Percentiles rank a stretch among this genome's conserved stretches.
phyloP scores from a whole-genome alignment of 73 alveolate species.

The Symbiodinium pilosum region DNA sequence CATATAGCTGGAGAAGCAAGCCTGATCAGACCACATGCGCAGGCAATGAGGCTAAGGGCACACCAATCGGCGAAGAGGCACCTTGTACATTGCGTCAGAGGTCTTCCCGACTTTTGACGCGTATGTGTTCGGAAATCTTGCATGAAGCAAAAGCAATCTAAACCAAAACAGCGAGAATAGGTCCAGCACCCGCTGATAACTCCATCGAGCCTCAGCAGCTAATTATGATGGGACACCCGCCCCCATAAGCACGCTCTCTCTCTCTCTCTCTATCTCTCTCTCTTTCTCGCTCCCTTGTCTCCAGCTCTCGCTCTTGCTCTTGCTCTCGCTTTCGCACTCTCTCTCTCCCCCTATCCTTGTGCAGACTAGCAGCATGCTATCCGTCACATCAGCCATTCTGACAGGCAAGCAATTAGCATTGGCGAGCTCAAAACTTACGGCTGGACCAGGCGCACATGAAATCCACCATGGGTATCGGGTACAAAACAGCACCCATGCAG shows the following conservation, averaged over 20 bases:
- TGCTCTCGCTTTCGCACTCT: too few relatives aligned
- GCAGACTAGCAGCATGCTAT: slow-evolving; percentile 37
- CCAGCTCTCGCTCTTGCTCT: too few relatives aligned
- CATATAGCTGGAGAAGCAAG: neutral
- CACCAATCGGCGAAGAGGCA: too few relatives aligned
- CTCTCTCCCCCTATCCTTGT: neutral
- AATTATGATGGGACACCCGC: too few relatives aligned
- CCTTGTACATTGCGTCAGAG: slow-evolving; percentile 56
- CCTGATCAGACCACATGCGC: too few relatives aligned
- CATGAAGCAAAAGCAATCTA: neutral
- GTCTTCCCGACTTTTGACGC: slow-evolving; percentile 85
- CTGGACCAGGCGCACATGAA: neutral
- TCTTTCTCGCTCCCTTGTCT: too few relatives aligned
- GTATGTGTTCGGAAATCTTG: slow-evolving; percentile 43
- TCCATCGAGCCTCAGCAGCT: slow-evolving; percentile 53
- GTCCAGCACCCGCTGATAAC: slow-evolving; percentile 43
- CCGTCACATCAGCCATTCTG: slow-evolving; percentile 74
- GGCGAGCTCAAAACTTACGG: too few relatives aligned
- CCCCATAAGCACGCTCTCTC: too few relatives aligned
- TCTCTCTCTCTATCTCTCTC: too few relatives aligned
- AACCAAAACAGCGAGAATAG: neutral
- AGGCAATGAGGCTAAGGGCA: too few relatives aligned
- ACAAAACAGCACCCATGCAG: slow-evolving; percentile 73
- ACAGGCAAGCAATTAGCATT: neutral
- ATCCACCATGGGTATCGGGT: slow-evolving; percentile 84